Conservation (phyloP, 2,329 filamentous ascomycete genomes). For the Botrytis paeoniae region DNA sequence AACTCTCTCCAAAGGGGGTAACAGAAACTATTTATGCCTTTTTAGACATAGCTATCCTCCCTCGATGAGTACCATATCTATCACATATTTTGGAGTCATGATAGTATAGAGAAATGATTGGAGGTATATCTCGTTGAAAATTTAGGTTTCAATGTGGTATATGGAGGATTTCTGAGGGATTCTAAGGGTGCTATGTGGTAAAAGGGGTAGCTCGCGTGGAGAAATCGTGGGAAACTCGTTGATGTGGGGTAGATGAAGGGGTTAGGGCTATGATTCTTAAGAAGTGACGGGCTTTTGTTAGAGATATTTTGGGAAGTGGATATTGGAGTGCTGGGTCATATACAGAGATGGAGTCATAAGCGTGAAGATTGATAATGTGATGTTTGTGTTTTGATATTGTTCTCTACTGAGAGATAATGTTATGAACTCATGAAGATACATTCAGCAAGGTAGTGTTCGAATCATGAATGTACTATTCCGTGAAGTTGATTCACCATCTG, state of each 20-base stretch:
- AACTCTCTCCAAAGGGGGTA: background rate
- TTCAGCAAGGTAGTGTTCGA: no score
- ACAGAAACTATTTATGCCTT: background rate
- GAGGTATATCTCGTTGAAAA: background rate
- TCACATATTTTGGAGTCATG: background rate
- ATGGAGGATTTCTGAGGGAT: background rate
- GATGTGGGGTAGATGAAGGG: background rate
- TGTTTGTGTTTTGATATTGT: background rate
- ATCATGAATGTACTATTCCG: background rate
- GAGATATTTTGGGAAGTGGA: background rate
- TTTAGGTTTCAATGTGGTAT: background rate
- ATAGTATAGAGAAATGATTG: background rate
- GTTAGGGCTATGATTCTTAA: background rate
- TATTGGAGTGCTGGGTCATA: background rate
- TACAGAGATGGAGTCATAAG: background rate
- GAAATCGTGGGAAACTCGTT: background rate
- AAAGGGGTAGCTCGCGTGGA: background rate
- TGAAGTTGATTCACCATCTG: background rate
- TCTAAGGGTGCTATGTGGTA: background rate
- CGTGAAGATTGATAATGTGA: background rate
- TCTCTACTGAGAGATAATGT: background rate
- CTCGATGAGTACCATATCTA: background rate
- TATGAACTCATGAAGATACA: background rate
- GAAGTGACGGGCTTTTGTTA: background rate
- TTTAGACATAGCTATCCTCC: background rate